Evolutionary conservation across 2,329 filamentous ascomycete genomes (phyloP).

Genomic region (Neofusicoccum parvum): DNA sequence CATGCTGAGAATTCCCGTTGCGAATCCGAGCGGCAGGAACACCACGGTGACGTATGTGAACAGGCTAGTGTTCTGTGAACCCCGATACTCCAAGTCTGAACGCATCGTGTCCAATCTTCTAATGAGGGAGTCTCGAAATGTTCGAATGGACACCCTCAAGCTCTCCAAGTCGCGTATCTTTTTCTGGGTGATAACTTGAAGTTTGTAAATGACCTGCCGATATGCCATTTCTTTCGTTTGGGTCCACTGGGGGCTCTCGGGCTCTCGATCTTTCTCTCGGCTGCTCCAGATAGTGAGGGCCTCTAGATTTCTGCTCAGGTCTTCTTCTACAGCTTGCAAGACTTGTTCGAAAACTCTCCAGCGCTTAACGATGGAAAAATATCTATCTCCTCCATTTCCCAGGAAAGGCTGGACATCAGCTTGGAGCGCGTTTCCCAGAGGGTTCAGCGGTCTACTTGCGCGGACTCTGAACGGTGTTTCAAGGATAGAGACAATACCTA

Average conservation of each 20-base stretch:
- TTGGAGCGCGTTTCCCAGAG: conserved; percentile 10
- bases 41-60: conserved; percentile 42
- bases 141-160: conserved; percentile 19
- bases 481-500: too few species aligned
- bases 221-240: conserved; percentile 36
- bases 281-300: conserved; percentile 29
- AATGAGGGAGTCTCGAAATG: conserved; percentile 24
- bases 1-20: conserved; percentile 38
- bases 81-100: conserved; percentile 24
- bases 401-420: neutral
- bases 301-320: conserved; percentile 24
- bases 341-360: conserved; percentile 26
- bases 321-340: conserved; percentile 26
- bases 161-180: neutral
- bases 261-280: conserved; percentile 30
- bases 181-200: conserved; percentile 14
- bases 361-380: conserved; percentile 5
- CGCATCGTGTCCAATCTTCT: conserved; percentile 25
- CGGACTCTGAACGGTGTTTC: too few species aligned
- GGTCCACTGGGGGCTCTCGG: conserved; percentile 35
- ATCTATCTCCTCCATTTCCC: conserved; percentile 7
- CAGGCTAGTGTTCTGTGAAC: conserved; percentile 33
- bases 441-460: neutral
- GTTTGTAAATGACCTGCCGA: conserved; percentile 24
- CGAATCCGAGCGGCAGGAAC: conserved; percentile 37